Conservation (phyloP, 1,284 basidiomycete species). For the Irpex sp. region DNA sequence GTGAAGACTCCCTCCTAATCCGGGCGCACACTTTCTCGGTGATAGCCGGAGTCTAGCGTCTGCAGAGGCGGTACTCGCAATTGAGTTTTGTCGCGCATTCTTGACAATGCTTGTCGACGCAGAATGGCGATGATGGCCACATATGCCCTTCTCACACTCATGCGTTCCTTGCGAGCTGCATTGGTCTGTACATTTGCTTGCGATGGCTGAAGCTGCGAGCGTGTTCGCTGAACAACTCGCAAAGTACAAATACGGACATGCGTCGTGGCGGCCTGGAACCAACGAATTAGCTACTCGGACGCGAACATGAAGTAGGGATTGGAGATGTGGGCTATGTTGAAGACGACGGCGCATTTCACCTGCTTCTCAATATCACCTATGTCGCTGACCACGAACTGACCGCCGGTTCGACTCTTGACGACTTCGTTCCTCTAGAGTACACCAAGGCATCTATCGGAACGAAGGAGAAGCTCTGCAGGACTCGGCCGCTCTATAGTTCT, state of each 20-base stretch:
- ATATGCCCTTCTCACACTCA: no score
- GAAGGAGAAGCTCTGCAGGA: background rate
- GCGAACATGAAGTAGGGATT: slow-evolving; percentile 1
- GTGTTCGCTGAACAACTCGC: slow-evolving; percentile 1
- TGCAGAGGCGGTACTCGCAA: no score
- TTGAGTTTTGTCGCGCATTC: no score
- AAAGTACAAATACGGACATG: background rate
- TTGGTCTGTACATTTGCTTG: no score
- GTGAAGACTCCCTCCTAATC: no score
- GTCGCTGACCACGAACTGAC: slow-evolving; percentile 3
- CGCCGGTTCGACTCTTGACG: background rate
- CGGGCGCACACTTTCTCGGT: no score
- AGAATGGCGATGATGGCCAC: no score
- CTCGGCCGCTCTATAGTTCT: background rate
- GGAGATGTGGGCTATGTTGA: slow-evolving; percentile 10
- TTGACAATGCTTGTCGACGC: no score
- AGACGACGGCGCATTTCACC: slow-evolving; percentile 9
- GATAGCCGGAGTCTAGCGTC: no score
- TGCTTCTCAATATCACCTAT: slow-evolving; percentile 9
- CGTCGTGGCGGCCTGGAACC: background rate
- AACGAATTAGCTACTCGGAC: background rate
- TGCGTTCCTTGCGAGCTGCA: no score
- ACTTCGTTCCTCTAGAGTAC: background rate
- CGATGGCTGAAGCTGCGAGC: background rate
- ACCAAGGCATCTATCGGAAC: background rate